Conservation (phyloP, 495 filamentous ascomycete species). For the Peziza echinospora region DNA sequence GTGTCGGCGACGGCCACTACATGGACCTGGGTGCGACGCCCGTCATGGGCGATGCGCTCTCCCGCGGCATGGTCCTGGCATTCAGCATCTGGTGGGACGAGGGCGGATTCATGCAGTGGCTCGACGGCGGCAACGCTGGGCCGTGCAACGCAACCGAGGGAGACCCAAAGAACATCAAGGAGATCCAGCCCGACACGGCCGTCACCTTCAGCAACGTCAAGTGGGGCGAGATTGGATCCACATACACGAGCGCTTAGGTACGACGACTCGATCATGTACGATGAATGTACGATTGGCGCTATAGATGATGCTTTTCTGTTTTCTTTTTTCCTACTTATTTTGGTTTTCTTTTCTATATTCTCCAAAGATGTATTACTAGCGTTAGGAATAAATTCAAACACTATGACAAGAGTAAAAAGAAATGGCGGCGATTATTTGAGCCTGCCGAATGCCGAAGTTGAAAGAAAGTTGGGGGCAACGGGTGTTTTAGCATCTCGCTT, state of each 20-base stretch:
- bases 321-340: too few relatives aligned
- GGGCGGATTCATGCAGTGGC: constrained; percentile 37
- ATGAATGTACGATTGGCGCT: too few relatives aligned
- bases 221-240: constrained; percentile 41
- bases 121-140: constrained; percentile 34
- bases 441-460: too few relatives aligned
- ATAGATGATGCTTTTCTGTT: too few relatives aligned
- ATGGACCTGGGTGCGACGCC: constrained; percentile 32
- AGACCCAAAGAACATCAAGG: constrained; percentile 28
- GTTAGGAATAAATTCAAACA: too few relatives aligned
- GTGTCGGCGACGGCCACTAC: constrained; percentile 31
- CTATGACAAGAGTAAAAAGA: too few relatives aligned
- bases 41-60: constrained; percentile 36
- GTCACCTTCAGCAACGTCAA: constrained; percentile 42
- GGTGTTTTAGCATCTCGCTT: too few relatives aligned
- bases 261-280: too few relatives aligned
- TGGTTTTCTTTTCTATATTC: too few relatives aligned
- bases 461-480: too few relatives aligned
- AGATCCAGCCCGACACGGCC: constrained; percentile 25
- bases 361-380: too few relatives aligned
- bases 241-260: constrained; percentile 21
- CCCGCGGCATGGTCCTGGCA: constrained; percentile 41
- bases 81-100: constrained; percentile 43
- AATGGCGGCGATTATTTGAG: too few relatives aligned
- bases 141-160: constrained; percentile 36